phyloP scores from a whole-genome alignment of 2,329 filamentous ascomycete species.

The Beauveria australis region DNA sequence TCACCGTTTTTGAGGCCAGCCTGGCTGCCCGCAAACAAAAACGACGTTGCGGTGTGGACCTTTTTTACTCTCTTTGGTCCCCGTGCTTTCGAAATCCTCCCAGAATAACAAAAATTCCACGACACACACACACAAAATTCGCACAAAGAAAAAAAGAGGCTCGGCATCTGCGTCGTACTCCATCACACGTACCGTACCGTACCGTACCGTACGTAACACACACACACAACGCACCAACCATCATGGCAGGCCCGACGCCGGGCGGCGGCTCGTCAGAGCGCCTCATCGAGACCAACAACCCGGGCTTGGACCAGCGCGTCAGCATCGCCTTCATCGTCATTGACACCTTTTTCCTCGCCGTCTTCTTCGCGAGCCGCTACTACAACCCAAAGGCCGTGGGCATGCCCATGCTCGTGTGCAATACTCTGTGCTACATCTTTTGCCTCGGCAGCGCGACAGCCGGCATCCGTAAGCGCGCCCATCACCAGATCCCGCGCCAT shows the following conservation, averaged over 20 bases:
- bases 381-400: constrained; percentile 11
- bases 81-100: too few species aligned
- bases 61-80: too few species aligned
- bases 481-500: not conserved
- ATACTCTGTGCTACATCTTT: constrained; percentile 10
- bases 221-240: not conserved
- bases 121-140: too few species aligned
- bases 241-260: constrained; percentile 7
- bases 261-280: constrained; percentile 5
- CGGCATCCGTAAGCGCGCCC: constrained; percentile 4
- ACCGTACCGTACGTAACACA: not conserved
- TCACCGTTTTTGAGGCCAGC: too few species aligned
- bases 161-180: too few species aligned
- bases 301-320: constrained; percentile 11
- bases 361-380: constrained; percentile 11
- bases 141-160: too few species aligned
- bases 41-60: too few species aligned
- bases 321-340: constrained; percentile 12
- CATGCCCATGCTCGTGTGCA: constrained; percentile 11
- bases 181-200: not conserved
- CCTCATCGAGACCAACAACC: constrained; percentile 10
- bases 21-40: too few species aligned
- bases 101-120: too few species aligned
- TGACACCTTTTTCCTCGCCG: constrained; percentile 11
- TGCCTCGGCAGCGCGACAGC: constrained; percentile 10